These are phyloP conservation scores for Acer yangbiense DNA, from an alignment of 345 rosid species.

Conservation along the genomic window DNA sequence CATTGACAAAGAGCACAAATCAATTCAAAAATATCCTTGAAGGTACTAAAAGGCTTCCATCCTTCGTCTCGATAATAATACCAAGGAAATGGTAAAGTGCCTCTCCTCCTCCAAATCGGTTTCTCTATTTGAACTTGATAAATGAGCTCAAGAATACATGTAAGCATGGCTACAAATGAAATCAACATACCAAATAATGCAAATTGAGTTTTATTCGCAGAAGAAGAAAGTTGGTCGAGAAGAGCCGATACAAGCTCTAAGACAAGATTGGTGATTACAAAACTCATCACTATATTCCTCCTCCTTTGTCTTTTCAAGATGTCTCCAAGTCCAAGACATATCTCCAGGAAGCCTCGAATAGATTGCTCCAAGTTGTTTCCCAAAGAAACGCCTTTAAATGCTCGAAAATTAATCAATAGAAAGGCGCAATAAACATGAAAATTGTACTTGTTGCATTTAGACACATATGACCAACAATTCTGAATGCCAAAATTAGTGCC, in stretches of 20 bases:
- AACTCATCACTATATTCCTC: not conserved
- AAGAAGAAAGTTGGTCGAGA: conserved; percentile 6
- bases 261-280: conserved; percentile 4
- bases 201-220: not conserved
- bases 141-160: conserved; percentile 10
- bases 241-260: conserved; percentile 11
- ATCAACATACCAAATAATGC: conserved; percentile 12
- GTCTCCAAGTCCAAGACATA: too few relatives aligned
- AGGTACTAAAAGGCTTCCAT: not conserved
- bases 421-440: too few relatives aligned
- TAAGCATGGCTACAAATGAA: not conserved
- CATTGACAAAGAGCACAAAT: not conserved
- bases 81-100: not conserved
- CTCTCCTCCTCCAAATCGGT: not conserved
- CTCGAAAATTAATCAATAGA: too few relatives aligned
- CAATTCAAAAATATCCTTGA: not conserved
- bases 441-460: too few relatives aligned
- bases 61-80: not conserved
- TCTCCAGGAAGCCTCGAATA: too few relatives aligned
- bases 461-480: too few relatives aligned
- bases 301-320: not conserved
- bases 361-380: too few relatives aligned
- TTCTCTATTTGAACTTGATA: not conserved
- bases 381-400: too few relatives aligned
- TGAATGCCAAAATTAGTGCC: too few relatives aligned